Evolutionary conservation across 148 eudicot species (phyloP), one percentile per base, ranked within the genome.

Genomic region (Silene latifolia): DNA sequence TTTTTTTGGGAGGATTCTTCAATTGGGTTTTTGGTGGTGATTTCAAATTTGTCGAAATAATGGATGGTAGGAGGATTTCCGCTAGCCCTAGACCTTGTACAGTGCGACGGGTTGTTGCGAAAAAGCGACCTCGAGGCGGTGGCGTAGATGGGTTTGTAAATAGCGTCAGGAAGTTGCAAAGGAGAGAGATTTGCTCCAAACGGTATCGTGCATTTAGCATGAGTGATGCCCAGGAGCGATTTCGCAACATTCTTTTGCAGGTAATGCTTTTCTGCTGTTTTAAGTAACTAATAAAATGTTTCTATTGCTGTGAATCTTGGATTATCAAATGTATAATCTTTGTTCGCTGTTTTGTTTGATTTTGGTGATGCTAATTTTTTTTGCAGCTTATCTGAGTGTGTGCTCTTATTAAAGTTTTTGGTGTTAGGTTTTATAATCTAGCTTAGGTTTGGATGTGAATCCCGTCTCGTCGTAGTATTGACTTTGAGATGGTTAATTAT

Each of bases 221-320:
- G 90, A 90, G 89, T 77, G 88, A 91, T 78, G 97, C 96, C 14
- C 98, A 94, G 59, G 98, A 94, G 27, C 82, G 98, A 24, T 94
- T 94, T 74, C 84, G 97, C n/a, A 91, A 94, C 74, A 94, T 94
- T 69, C 86, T 81, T 13, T 83, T 94, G 87, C 96, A 91, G 97
- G 98, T 94, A 62, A 32, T 72, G 48, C 15, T 71, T 20, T 67
- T 27, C 17, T 54, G 29, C 54, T 74, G n/a, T 15, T 15, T 19
- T 54, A 74, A 51, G n/a, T 12, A 35, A 15, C 47, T 65, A 17
- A 25, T 65, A 32, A 10, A 57, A 25, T 48, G 46, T 64, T 24
- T 35, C 59, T 54, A 58, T 14, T 60, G 67, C 25, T 35, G 18
- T 60, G 17, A 46, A 25, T 19, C 53, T 39, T 29, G 51, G 17